These are phyloP conservation scores for Triadica sebifera DNA, from an alignment of 345 rosid species.

Conservation along the genomic window DNA sequence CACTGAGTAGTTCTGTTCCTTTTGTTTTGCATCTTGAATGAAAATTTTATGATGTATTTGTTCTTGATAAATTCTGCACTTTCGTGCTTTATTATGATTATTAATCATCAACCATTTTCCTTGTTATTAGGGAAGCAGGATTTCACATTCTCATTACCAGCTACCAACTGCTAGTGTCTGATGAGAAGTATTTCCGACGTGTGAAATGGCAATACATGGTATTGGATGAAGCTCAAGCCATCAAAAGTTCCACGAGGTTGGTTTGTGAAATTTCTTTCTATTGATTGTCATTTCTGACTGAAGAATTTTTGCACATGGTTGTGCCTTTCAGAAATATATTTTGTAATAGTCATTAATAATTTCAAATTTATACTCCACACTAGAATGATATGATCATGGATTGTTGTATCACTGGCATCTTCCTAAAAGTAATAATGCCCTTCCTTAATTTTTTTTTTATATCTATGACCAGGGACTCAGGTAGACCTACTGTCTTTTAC, in stretches of 20 bases:
- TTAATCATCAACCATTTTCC: constrained; percentile 6
- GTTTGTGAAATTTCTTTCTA: not conserved
- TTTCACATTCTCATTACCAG: constrained; percentile 98
- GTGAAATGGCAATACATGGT: constrained; percentile 99
- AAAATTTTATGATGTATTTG: not conserved
- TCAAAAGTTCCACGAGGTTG: constrained; percentile 92
- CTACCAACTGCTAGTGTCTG: constrained; percentile 88
- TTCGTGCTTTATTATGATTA: constrained; percentile 7
- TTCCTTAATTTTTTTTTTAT: no score
- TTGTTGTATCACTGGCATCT: not conserved
- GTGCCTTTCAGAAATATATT: not conserved
- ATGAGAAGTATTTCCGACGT: constrained; percentile 93
- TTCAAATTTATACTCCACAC: not conserved
- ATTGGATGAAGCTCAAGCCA: constrained; percentile 99
- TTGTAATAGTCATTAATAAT: not conserved
- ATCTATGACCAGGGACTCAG: no score
- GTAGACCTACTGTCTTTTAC: no score
- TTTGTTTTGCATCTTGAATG: not conserved
- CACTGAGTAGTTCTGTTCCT: not conserved
- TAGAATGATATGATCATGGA: no score
- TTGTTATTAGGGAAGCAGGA: constrained; percentile 81
- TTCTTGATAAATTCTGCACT: not conserved
- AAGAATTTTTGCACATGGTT: not conserved
- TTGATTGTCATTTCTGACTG: not conserved
- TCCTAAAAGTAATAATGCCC: no score